These are phyloP conservation scores for Closterium sp. DNA, from an alignment of 139 green algal species.

Conservation along the genomic window DNA sequence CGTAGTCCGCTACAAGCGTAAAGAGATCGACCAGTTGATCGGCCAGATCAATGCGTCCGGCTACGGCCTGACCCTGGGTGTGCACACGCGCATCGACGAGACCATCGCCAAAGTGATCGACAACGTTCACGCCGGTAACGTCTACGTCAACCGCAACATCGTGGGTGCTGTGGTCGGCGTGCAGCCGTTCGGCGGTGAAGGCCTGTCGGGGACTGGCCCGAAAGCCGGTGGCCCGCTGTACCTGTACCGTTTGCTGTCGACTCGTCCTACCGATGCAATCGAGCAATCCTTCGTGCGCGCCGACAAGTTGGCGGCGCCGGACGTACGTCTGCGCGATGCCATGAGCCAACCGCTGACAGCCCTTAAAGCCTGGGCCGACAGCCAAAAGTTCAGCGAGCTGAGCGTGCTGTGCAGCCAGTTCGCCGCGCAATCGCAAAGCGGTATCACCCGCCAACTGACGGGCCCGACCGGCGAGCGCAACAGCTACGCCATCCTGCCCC, in stretches of 20 bases:
- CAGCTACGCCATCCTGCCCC: too few species aligned
- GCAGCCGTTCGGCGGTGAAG: neutral
- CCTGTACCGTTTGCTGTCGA: conserved; percentile 9
- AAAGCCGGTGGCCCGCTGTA: neutral
- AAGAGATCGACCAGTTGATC: neutral
- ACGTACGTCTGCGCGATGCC: too few species aligned
- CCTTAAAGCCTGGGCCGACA: too few species aligned
- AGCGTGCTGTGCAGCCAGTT: too few species aligned
- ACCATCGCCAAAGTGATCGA: neutral
- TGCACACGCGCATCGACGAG: neutral
- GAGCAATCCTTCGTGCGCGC: too few species aligned
- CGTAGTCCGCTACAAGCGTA: neutral
- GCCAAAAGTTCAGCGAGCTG: too few species aligned
- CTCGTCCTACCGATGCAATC: too few species aligned
- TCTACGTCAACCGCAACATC: conserved; percentile 3
- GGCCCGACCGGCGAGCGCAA: too few species aligned
- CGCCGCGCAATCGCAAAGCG: too few species aligned
- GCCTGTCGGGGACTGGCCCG: neutral
- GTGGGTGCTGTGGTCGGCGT: neutral
- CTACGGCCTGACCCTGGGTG: neutral
- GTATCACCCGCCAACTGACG: too few species aligned
- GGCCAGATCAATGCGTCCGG: neutral
- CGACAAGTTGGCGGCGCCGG: too few species aligned
- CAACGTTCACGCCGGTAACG: neutral
- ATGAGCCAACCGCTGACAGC: too few species aligned